Percentiles rank a stretch among this genome's conserved stretches.
phyloP scores from a whole-genome alignment of 345 rosid genomes.

The Brassica cretica region DNA sequence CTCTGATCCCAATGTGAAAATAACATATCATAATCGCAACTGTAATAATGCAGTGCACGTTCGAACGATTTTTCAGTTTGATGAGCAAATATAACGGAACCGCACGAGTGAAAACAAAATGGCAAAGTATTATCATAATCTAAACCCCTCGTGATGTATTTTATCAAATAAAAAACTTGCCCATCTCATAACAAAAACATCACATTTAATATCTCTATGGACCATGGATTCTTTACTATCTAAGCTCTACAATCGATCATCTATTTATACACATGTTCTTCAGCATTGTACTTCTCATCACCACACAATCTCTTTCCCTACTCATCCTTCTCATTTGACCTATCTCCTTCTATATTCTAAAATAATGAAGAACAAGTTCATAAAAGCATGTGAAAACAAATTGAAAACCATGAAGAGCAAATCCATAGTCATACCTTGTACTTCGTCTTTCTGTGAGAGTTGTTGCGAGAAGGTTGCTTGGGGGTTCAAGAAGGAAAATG shows the following conservation, averaged over 20 bases:
- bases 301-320: conserved; percentile 27
- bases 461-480: conserved; percentile 52
- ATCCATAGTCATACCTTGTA: conserved; percentile 49
- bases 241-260: conserved; percentile 16
- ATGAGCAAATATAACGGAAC: conserved; percentile 37
- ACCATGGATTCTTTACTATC: conserved; percentile 25
- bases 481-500: conserved; percentile 46
- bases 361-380: conserved; percentile 49
- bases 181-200: conserved; percentile 44
- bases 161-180: conserved; percentile 25
- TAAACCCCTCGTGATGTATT: conserved; percentile 25
- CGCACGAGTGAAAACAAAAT: conserved; percentile 39
- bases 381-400: conserved; percentile 50
- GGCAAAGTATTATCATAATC: conserved; percentile 27
- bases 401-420: conserved; percentile 53
- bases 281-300: conserved; percentile 31
- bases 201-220: conserved; percentile 46
- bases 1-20: conserved; percentile 16
- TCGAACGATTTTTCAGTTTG: conserved; percentile 66
- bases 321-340: not conserved
- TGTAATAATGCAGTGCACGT: conserved; percentile 41
- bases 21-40: conserved; percentile 17
- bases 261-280: conserved; percentile 42
- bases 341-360: not conserved
- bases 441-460: conserved; percentile 45